Evolutionary conservation across 768 basidiomycete species (phyloP).

Genomic region (Steccherinum ochraceum): DNA sequence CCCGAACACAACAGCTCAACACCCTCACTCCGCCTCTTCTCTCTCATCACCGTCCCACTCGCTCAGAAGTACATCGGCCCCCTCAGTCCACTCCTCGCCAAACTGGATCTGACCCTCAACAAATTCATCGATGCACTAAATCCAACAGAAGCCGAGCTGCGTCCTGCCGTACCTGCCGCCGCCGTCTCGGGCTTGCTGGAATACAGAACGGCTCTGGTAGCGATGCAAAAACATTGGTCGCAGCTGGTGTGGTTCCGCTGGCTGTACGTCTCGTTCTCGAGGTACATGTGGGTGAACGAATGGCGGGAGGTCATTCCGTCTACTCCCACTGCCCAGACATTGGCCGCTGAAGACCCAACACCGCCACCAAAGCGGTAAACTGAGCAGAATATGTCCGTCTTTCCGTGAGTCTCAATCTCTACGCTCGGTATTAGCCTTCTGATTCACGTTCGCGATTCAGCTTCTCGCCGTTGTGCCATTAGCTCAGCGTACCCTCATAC

Average conservation of each 20-base stretch:
- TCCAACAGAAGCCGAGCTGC: neutral
- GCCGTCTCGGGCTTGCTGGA: conserved; percentile 53
- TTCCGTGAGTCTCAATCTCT: too few relatives aligned
- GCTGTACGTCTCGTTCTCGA: conserved; percentile 72
- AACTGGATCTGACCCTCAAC: conserved; percentile 31
- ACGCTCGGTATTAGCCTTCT: too few relatives aligned
- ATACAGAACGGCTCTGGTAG: conserved; percentile 51
- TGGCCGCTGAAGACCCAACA: too few relatives aligned
- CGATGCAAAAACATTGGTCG: conserved; percentile 67
- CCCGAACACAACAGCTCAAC: conserved; percentile 15
- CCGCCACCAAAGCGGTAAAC: too few relatives aligned
- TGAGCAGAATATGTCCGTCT: too few relatives aligned
- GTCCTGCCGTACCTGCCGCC: conserved; percentile 25
- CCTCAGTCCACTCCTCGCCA: conserved; percentile 44
- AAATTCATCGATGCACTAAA: neutral
- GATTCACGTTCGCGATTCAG: too few relatives aligned
- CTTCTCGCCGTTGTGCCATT: too few relatives aligned
- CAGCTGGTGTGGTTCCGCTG: conserved; percentile 90
- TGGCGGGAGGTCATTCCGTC: conserved; percentile 53
- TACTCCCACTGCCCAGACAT: too few relatives aligned
- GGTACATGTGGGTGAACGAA: conserved; percentile 92
- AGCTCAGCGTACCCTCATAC: too few relatives aligned
- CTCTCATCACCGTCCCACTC: conserved; percentile 53
- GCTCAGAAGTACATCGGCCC: conserved; percentile 55
- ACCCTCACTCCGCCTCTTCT: conserved; percentile 41